Evolutionary conservation across 2,329 filamentous ascomycete genomes (phyloP), one percentile per base, ranked within the genome.

Genomic region (Fusarium haematococcum): DNA sequence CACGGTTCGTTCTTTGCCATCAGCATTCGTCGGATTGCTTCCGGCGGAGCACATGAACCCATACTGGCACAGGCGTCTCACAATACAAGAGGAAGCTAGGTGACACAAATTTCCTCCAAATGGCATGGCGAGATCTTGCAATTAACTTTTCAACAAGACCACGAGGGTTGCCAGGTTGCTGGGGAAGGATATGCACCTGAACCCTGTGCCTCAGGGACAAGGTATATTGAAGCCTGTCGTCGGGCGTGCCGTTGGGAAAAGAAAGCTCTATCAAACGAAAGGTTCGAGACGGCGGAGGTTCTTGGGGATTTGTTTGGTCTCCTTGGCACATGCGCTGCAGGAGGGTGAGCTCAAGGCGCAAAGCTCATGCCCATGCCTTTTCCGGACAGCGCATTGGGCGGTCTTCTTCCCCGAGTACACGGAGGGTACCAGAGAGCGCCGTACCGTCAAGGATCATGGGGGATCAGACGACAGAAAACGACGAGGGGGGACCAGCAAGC

Each of bases 401-500:
- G 59, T 20, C 9, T 27, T 43, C 25, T 57, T 57, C 48, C 61
- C 48, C 37, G 59, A 52, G 71, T 63, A 69, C 70, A 59, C 54
- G 54, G 13, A 60, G 43, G 48, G 66, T 63, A 75, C 63, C 23
- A 56, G 61, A 41, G 45, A 65, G 62, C 62, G 45, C 41, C 32
- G 64, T 70, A 65, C 70, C 41, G 43, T 57, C 58, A 64, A 58
- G 61, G 70, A 64, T 64, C 63, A 69, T 65, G 57, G 56, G 56
- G 71, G 58, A 58, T 65, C 41, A 48, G 69, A 63, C 62, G 52
- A 60, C 59, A 66, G 56, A 41, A 60, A 57, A 41, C 41, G 60
- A 58, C 59, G 43, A 67, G 62, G 60, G 60, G 76, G 74, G 66
- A 20, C 52, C 72, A 68, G 60, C 65, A 54, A 66, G 63, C 39